A percentile compares a stretch with the other conserved stretches of the same genome.
Evolutionary conservation across 1,284 basidiomycete species (phyloP).

Genomic region (Phenoliferia sp.): DNA sequence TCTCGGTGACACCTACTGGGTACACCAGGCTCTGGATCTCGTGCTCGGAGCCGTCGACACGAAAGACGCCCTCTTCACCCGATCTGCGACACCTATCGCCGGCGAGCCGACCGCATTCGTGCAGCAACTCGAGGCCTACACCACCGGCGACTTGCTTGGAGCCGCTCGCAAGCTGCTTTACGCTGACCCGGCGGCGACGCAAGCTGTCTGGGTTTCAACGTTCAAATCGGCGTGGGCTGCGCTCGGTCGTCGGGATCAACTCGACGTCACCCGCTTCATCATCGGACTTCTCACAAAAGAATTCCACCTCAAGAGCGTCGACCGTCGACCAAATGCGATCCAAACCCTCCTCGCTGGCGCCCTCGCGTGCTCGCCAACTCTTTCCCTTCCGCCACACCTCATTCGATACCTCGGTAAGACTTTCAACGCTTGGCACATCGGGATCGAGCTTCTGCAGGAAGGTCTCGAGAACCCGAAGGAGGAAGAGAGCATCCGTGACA

Average conservation of each 20-base stretch:
- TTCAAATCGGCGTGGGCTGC: conserved; percentile 88
- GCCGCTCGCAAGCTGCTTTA: conserved; percentile 81
- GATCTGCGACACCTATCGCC: neutral
- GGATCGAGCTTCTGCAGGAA: conserved; percentile 79
- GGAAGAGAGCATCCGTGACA: conserved; percentile 74
- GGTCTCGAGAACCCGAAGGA: conserved; percentile 63
- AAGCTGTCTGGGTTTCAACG: conserved; percentile 82
- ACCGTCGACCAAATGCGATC: conserved; percentile 89
- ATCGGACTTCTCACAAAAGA: conserved; percentile 89
- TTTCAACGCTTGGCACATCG: conserved; percentile 90
- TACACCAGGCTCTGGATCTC: conserved; percentile 84
- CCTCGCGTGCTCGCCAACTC: conserved; percentile 75
- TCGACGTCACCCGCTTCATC: conserved; percentile 82
- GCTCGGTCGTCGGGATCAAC: conserved; percentile 79
- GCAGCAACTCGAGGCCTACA: conserved; percentile 25
- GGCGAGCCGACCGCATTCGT: conserved; percentile 19
- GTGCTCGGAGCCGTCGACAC: conserved; percentile 76
- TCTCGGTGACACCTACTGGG: conserved; percentile 90
- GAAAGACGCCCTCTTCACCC: conserved; percentile 48
- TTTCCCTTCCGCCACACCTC: conserved; percentile 87
- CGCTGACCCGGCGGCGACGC: conserved; percentile 69
- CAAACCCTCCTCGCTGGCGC: conserved; percentile 85
- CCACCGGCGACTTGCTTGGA: conserved; percentile 55
- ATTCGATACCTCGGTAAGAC: conserved; percentile 96
- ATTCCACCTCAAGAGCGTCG: conserved; percentile 82